Evolutionary conservation across 1,139 yeast genomes (phyloP).

Genomic region (Protomyces inundatus): DNA sequence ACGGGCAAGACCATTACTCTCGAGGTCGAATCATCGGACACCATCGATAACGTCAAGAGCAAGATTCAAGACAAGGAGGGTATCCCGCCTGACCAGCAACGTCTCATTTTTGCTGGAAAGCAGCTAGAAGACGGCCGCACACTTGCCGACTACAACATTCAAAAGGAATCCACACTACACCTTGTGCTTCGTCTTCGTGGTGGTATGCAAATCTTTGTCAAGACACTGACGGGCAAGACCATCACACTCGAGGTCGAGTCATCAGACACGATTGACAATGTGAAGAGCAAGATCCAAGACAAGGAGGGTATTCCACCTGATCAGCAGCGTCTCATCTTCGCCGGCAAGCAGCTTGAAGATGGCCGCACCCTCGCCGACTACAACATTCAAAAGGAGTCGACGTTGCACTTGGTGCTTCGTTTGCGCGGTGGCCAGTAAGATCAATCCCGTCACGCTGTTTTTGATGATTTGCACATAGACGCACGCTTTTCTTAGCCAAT

Average conservation of each 20-base stretch:
- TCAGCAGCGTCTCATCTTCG: constrained; percentile 98
- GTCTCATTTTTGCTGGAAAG: constrained; percentile 89
- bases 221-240: constrained; percentile 83
- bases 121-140: constrained; percentile 93
- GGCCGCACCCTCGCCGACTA: constrained; percentile 95
- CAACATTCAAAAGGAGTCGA: constrained; percentile 99
- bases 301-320: constrained; percentile 99
- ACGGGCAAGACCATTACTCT: constrained; percentile 98
- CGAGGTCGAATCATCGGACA: constrained; percentile 90
- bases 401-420: constrained; percentile 95
- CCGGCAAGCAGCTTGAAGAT: constrained; percentile 99
- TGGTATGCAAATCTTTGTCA: constrained; percentile 75
- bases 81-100: constrained; percentile 91
- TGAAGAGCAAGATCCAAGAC: constrained; percentile 88
- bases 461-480: too few relatives aligned
- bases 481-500: neutral
- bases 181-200: constrained; percentile 73
- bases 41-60: constrained; percentile 88
- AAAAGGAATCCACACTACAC: constrained; percentile 98
- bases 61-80: constrained; percentile 94
- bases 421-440: constrained; percentile 52
- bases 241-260: constrained; percentile 91
- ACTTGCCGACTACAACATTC: constrained; percentile 98
- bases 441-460: too few relatives aligned
- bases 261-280: constrained; percentile 89